Conservation (phyloP, 306 rosid genomes). For the Rubus parviflorus region DNA sequence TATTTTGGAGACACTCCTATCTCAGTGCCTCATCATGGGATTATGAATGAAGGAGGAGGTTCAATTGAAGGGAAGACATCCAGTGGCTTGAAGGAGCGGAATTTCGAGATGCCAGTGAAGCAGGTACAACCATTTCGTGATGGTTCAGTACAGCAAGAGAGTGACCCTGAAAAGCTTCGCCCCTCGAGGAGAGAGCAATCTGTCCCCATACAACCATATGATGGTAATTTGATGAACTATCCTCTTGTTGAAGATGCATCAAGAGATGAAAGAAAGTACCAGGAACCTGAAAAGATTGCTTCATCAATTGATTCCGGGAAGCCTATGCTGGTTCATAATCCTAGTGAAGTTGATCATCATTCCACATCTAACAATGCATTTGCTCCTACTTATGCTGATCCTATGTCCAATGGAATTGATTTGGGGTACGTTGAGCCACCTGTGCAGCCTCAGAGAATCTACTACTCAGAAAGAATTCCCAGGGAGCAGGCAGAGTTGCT, state of each 20-base stretch:
- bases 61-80: conserved; percentile 36
- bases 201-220: conserved; percentile 35
- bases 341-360: conserved; percentile 47
- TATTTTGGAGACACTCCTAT: conserved; percentile 41
- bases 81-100: conserved; percentile 38
- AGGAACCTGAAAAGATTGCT: conserved; percentile 46
- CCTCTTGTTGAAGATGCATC: conserved; percentile 42
- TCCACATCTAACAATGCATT: conserved; percentile 44
- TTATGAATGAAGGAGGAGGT: conserved; percentile 45
- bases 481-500: conserved; percentile 81
- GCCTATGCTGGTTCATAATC: conserved; percentile 46
- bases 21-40: conserved; percentile 43
- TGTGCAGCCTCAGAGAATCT: conserved; percentile 69
- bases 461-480: conserved; percentile 82
- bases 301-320: conserved; percentile 41
- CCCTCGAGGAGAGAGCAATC: conserved; percentile 37
- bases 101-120: conserved; percentile 38
- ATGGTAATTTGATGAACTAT: conserved; percentile 29
- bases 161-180: conserved; percentile 37
- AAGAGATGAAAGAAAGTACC: conserved; percentile 53
- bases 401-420: conserved; percentile 59
- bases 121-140: conserved; percentile 49
- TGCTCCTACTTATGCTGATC: conserved; percentile 46
- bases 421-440: conserved; percentile 66
- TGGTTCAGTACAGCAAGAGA: conserved; percentile 41